phyloP scores from a whole-genome alignment of 2,329 filamentous ascomycete genomes.

The Aureobasidium sp. region DNA sequence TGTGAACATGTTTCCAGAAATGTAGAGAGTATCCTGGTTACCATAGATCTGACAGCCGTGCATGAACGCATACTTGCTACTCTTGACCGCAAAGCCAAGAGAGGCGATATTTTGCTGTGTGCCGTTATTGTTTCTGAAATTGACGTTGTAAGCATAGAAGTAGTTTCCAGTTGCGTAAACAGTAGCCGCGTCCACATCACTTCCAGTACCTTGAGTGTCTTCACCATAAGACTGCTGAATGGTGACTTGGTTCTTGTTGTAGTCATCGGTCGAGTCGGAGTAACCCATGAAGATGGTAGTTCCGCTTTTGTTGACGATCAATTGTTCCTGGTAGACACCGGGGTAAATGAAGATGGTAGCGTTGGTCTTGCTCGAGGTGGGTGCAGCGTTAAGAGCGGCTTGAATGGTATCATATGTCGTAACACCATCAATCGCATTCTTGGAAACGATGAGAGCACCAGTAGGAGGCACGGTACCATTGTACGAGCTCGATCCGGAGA shows the following conservation, averaged over 20 bases:
- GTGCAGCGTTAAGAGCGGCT: slow-evolving; percentile 30
- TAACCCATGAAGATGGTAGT: slow-evolving; percentile 37
- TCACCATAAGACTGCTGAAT: slow-evolving; percentile 31
- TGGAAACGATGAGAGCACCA: slow-evolving; percentile 36
- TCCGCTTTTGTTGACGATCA: slow-evolving; percentile 34
- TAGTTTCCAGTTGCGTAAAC: slow-evolving; percentile 37
- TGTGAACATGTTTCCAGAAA: slow-evolving; percentile 34
- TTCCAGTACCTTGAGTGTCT: slow-evolving; percentile 32
- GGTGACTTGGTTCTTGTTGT: slow-evolving; percentile 32
- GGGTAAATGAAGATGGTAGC: slow-evolving; percentile 37
- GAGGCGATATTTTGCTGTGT: slow-evolving; percentile 33
- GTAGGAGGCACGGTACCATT: slow-evolving; percentile 30
- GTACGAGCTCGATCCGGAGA: slow-evolving; percentile 24
- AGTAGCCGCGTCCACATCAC: slow-evolving; percentile 34
- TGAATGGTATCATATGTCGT: slow-evolving; percentile 34
- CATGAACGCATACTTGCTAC: slow-evolving; percentile 35
- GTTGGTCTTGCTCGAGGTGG: slow-evolving; percentile 31
- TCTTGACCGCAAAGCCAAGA: slow-evolving; percentile 36
- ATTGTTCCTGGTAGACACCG: slow-evolving; percentile 35
- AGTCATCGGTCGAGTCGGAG: slow-evolving; percentile 31
- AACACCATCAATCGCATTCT: slow-evolving; percentile 29
- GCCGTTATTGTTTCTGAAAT: slow-evolving; percentile 35
- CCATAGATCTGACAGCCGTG: slow-evolving; percentile 34
- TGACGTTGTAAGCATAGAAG: slow-evolving; percentile 36
- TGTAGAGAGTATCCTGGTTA: slow-evolving; percentile 34